Conservation (phyloP, 441 rosid genomes). For the Erodium moschatum region DNA sequence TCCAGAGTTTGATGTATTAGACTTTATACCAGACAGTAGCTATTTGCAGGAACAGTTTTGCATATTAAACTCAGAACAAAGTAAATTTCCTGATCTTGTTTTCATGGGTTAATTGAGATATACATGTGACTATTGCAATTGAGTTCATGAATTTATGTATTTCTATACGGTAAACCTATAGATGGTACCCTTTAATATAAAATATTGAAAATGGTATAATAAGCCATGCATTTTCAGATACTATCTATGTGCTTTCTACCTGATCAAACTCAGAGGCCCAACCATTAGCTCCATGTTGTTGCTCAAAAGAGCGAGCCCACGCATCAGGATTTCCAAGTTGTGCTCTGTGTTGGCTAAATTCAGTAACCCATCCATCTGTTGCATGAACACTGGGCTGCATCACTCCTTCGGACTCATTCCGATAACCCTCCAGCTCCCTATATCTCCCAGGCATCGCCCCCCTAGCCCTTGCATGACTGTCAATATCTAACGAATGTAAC, state of each 20-base stretch:
- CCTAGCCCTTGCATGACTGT: conserved; percentile 50
- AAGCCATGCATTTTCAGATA: background rate
- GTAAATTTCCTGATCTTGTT: background rate
- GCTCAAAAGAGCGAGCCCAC: conserved; percentile 86
- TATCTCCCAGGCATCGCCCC: conserved; percentile 67
- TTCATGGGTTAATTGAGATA: too few species aligned
- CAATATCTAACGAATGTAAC: conserved; percentile 80
- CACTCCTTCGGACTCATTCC: conserved; percentile 93
- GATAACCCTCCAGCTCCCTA: conserved; percentile 69
- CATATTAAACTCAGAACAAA: background rate
- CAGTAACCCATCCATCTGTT: conserved; percentile 69
- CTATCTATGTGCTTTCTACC: conserved; percentile 28
- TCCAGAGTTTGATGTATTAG: too few species aligned
- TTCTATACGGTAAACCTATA: background rate
- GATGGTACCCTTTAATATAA: background rate
- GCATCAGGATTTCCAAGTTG: conserved; percentile 51
- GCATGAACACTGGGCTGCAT: conserved; percentile 47
- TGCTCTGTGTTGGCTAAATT: conserved; percentile 52
- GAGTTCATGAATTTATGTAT: background rate
- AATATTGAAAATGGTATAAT: too few species aligned
- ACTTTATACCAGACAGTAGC: too few species aligned
- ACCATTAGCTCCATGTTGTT: conserved; percentile 75
- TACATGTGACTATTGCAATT: background rate
- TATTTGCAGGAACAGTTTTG: background rate
- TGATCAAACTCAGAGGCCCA: conserved; percentile 95